phyloP scores from a whole-genome alignment of 768 basidiomycete genomes.

The Boletus reticulatus region DNA sequence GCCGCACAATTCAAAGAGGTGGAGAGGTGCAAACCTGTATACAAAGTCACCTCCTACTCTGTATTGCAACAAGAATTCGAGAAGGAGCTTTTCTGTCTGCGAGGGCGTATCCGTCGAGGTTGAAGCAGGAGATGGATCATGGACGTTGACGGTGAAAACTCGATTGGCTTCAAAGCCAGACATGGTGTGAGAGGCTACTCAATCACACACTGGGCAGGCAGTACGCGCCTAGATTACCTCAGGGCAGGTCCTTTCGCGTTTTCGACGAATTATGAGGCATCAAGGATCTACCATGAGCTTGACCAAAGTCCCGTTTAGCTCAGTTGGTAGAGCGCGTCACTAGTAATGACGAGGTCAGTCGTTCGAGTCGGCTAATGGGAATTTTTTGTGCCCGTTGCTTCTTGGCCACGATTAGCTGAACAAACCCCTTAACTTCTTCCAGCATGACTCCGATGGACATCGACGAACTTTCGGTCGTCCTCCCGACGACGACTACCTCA shows the following conservation, averaged over 20 bases:
- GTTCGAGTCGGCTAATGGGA: conserved; percentile 43
- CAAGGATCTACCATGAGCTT: no score
- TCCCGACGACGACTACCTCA: conserved; percentile 68
- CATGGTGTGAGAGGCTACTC: conserved; percentile 42
- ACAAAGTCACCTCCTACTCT: conserved; percentile 89
- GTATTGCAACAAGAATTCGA: conserved; percentile 86
- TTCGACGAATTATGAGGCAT: neutral
- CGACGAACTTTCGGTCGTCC: conserved; percentile 72
- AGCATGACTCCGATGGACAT: conserved; percentile 69
- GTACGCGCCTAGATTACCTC: conserved; percentile 16
- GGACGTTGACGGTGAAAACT: conserved; percentile 78
- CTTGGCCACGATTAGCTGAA: neutral
- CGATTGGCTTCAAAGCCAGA: conserved; percentile 85
- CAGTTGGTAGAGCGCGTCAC: conserved; percentile 52
- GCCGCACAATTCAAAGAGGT: neutral
- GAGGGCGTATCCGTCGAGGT: conserved; percentile 70
- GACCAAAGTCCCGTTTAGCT: conserved; percentile 35
- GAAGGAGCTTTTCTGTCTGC: conserved; percentile 74
- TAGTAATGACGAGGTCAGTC: conserved; percentile 47
- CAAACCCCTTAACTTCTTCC: conserved; percentile 1
- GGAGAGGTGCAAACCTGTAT: conserved; percentile 61
- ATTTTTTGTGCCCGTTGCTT: conserved; percentile 14
- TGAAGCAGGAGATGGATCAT: conserved; percentile 52
- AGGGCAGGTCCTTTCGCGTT: conserved; percentile 34
- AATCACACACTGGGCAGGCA: neutral